phyloP scores from a whole-genome alignment of 1,139 yeast genomes.

The Kodamaea ohmeri region DNA sequence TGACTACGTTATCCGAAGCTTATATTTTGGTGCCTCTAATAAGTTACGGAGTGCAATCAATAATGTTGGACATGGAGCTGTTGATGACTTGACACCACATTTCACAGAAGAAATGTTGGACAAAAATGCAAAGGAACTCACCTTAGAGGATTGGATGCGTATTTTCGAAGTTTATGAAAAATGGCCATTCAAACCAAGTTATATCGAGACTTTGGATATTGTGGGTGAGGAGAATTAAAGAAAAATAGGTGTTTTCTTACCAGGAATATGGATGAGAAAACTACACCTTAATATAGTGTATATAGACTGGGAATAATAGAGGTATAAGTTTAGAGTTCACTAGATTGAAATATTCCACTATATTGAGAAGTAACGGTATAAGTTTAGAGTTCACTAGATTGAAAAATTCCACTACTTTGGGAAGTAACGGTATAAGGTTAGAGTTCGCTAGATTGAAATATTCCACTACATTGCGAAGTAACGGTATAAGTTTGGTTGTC shows the following conservation, averaged over 20 bases:
- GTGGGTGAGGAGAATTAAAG: slow-evolving; percentile 19
- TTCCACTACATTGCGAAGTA: no score
- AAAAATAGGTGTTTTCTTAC: neutral
- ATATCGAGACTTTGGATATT: slow-evolving; percentile 22
- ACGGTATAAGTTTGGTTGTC: no score
- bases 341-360: no score
- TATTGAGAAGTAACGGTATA: no score
- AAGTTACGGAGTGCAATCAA: slow-evolving; percentile 49
- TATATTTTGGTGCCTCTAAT: slow-evolving; percentile 54
- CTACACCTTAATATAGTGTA: no score
- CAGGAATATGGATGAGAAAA: neutral
- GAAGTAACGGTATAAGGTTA: no score
- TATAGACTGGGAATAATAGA: no score
- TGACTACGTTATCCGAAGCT: slow-evolving; percentile 64
- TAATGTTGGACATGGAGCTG: slow-evolving; percentile 80
- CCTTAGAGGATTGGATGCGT: slow-evolving; percentile 50
- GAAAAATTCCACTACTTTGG: no score
- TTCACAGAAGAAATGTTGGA: slow-evolving; percentile 38
- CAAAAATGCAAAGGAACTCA: slow-evolving; percentile 48
- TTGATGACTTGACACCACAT: slow-evolving; percentile 48
- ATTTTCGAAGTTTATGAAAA: slow-evolving; percentile 52
- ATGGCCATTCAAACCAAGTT: slow-evolving; percentile 86
- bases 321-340: no score
- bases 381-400: no score
- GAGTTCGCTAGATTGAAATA: no score